Evolutionary conservation across 1,284 basidiomycete species (phyloP).

Genomic region (Tilletia setariae): DNA sequence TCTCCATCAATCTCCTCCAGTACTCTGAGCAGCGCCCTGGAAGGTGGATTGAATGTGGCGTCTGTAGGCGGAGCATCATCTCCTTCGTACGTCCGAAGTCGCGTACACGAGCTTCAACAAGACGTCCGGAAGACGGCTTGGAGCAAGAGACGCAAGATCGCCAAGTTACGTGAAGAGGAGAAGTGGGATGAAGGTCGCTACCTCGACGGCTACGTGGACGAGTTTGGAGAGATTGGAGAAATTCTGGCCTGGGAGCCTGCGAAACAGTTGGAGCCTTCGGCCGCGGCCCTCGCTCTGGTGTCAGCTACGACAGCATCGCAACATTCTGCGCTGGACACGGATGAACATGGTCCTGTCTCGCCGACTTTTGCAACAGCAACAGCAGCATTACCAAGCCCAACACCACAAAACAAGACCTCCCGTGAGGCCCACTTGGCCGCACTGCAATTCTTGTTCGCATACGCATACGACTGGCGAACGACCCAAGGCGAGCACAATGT

Average conservation of each 20-base stretch:
- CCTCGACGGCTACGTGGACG: conserved; percentile 24
- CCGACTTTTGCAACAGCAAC: too few species aligned
- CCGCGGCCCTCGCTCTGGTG: not conserved
- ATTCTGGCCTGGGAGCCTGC: conserved; percentile 2
- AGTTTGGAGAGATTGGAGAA: conserved; percentile 12
- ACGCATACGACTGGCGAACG: conserved; percentile 24
- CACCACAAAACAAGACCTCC: not conserved
- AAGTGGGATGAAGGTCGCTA: conserved; percentile 33
- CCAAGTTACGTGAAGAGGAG: conserved; percentile 19
- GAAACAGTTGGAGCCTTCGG: not conserved
- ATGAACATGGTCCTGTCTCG: not conserved
- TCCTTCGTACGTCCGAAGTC: not conserved
- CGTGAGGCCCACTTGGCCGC: conserved; percentile 6
- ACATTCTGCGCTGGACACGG: not conserved
- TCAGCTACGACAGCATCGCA: too few species aligned
- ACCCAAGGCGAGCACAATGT: conserved; percentile 21
- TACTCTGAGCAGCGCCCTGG: not conserved
- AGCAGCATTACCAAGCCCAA: not conserved
- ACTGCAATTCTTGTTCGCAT: conserved; percentile 25
- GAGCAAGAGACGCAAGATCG: conserved; percentile 11
- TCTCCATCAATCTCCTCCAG: not conserved
- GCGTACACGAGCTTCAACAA: conserved; percentile 8
- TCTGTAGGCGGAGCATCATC: not conserved
- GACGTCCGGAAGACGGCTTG: conserved; percentile 5
- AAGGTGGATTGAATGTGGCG: not conserved